A percentile compares a stretch with the other conserved stretches of the same genome.
Evolutionary conservation across 2,329 filamentous ascomycete species (phyloP).

Genomic region (Penicillium sp.): DNA sequence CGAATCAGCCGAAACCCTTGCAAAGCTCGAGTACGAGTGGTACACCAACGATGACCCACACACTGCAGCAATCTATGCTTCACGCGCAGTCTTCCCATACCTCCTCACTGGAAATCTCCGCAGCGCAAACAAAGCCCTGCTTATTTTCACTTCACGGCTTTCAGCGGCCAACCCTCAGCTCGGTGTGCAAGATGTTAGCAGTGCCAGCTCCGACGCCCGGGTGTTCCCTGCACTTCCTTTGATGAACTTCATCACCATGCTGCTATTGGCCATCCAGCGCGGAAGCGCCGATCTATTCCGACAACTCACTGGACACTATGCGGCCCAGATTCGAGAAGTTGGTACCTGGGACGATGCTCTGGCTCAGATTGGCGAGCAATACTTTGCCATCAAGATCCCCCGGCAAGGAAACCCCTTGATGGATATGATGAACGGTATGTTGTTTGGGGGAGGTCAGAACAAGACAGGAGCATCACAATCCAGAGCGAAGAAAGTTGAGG

Average conservation of each 20-base stretch:
- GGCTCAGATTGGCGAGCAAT: constrained; percentile 89
- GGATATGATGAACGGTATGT: constrained; percentile 97
- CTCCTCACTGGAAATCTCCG: constrained; percentile 86
- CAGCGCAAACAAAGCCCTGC: constrained; percentile 78
- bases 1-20: constrained; percentile 77
- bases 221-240: constrained; percentile 91
- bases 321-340: constrained; percentile 70
- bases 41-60: constrained; percentile 86
- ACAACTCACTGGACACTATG: constrained; percentile 79
- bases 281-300: constrained; percentile 74
- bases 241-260: constrained; percentile 85
- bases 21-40: constrained; percentile 86
- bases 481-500: constrained; percentile 47
- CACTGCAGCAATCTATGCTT: constrained; percentile 80
- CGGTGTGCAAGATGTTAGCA: constrained; percentile 77
- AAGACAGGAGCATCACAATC: constrained; percentile 40
- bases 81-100: constrained; percentile 84
- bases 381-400: constrained; percentile 87
- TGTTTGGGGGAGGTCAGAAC: constrained; percentile 60
- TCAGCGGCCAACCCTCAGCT: constrained; percentile 58
- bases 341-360: constrained; percentile 77
- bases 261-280: constrained; percentile 80
- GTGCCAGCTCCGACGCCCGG: constrained; percentile 67
- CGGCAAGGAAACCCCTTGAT: constrained; percentile 87
- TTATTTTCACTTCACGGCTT: constrained; percentile 69